phyloP scores from a whole-genome alignment of 768 basidiomycete genomes.

The Hygrocybe coccinea region DNA sequence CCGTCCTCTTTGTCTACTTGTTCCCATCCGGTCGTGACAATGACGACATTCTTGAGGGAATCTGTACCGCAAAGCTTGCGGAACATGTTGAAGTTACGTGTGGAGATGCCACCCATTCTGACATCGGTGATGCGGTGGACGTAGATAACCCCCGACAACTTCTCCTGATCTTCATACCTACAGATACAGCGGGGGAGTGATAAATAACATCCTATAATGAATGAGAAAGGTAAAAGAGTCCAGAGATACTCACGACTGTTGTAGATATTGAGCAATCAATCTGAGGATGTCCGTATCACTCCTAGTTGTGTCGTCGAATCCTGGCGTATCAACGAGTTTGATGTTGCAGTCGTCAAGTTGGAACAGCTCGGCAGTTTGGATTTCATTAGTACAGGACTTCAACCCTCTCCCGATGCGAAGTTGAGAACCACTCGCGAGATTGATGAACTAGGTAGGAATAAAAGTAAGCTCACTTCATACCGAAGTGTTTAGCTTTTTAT shows the following conservation, averaged over 20 bases:
- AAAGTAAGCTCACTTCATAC: no score
- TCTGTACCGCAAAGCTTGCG: slow-evolving; percentile 40
- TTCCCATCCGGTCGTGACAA: slow-evolving; percentile 46
- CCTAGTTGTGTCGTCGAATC: slow-evolving; percentile 36
- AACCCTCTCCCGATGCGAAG: slow-evolving; percentile 30
- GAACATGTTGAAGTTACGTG: slow-evolving; percentile 43
- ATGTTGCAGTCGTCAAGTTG: slow-evolving; percentile 26
- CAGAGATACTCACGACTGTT: slow-evolving; percentile 4
- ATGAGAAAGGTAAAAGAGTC: not conserved
- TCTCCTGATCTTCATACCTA: slow-evolving; percentile 18
- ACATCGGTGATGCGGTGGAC: slow-evolving; percentile 40
- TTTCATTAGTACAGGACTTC: slow-evolving; percentile 33
- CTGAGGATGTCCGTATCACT: slow-evolving; percentile 33
- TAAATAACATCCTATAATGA: no score
- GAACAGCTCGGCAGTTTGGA: slow-evolving; percentile 24
- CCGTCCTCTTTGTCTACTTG: slow-evolving; percentile 1
- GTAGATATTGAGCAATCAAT: slow-evolving; percentile 21
- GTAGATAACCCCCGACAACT: slow-evolving; percentile 39
- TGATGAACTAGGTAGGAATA: slow-evolving; percentile 36
- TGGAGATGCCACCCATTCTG: slow-evolving; percentile 36
- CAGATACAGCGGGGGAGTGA: not conserved
- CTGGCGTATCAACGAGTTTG: slow-evolving; percentile 38
- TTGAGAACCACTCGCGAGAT: slow-evolving; percentile 30
- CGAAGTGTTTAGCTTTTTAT: no score
- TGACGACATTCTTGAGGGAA: slow-evolving; percentile 40